Evolutionary conservation across 2,329 filamentous ascomycete species (phyloP).

Genomic region (Aspergillus jensenii): DNA sequence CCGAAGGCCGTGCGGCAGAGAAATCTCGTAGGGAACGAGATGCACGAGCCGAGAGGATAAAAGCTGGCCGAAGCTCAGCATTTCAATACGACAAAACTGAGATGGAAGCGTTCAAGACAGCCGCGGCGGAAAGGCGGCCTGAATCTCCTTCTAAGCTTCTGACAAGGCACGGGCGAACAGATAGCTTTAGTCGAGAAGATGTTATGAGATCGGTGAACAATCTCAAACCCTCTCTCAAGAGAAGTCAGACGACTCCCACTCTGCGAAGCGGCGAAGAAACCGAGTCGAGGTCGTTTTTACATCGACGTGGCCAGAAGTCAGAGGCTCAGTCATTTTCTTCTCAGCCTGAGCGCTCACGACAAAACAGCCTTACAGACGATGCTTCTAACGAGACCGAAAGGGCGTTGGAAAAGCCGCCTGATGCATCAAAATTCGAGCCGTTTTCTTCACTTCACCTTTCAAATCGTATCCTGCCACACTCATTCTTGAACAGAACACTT

Average conservation of each 20-base stretch:
- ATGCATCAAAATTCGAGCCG: conserved; percentile 71
- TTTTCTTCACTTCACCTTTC: conserved; percentile 84
- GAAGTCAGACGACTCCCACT: conserved; percentile 37
- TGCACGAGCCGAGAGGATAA: conserved; percentile 36
- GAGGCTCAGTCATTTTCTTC: conserved; percentile 20
- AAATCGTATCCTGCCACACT: conserved; percentile 78
- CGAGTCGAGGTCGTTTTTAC: conserved; percentile 22
- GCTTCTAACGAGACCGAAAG: conserved; percentile 18
- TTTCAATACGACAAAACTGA: conserved; percentile 46
- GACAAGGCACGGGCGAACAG: conserved; percentile 48
- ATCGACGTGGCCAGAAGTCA: conserved; percentile 23
- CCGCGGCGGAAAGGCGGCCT: conserved; percentile 33
- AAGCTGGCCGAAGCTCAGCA: conserved; percentile 41
- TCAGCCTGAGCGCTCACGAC: conserved; percentile 10
- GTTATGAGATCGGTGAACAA: conserved; percentile 44
- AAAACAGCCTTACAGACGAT: conserved; percentile 18
- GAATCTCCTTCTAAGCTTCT: conserved; percentile 42
- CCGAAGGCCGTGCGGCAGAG: conserved; percentile 58
- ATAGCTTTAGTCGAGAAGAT: conserved; percentile 64
- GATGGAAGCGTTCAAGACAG: conserved; percentile 42
- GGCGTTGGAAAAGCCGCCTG: conserved; percentile 35
- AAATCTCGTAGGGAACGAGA: conserved; percentile 39
- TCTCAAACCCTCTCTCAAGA: conserved; percentile 30
- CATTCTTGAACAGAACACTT: conserved; percentile 74
- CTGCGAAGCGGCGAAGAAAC: conserved; percentile 17